Evolutionary conservation across 306 rosid species (phyloP).

Genomic region (Potentilla sterilis): DNA sequence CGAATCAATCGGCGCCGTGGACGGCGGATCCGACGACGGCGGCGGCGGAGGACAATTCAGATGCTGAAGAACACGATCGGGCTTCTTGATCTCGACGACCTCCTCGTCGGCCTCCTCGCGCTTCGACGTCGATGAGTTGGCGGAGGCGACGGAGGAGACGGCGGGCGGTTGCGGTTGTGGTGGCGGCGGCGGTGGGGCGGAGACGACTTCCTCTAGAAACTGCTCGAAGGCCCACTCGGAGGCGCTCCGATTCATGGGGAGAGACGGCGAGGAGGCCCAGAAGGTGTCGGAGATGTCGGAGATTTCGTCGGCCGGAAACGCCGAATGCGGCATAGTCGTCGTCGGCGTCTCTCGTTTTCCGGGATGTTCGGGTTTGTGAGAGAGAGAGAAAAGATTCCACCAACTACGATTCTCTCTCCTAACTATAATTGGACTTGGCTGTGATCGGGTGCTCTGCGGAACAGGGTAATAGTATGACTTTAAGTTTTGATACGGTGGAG

Average conservation of each 20-base stretch:
- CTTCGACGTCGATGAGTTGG: slow-evolving; percentile 49
- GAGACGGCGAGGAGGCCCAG: slow-evolving; percentile 28
- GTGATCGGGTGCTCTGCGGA: background rate
- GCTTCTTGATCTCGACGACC: slow-evolving; percentile 42
- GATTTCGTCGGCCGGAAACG: slow-evolving; percentile 33
- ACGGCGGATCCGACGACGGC: slow-evolving; percentile 28
- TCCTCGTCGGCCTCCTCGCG: slow-evolving; percentile 40
- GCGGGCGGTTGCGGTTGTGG: slow-evolving; percentile 14
- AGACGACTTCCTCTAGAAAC: slow-evolving; percentile 43
- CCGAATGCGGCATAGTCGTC: slow-evolving; percentile 24
- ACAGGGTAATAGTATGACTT: background rate
- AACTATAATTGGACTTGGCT: background rate
- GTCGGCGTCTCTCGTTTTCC: background rate
- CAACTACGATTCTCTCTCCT: background rate
- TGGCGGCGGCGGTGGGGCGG: slow-evolving; percentile 25
- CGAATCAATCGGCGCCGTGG: slow-evolving; percentile 19
- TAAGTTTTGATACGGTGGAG: background rate
- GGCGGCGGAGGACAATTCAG: slow-evolving; percentile 25
- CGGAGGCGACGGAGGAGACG: slow-evolving; percentile 22
- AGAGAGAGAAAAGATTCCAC: background rate
- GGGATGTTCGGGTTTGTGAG: background rate
- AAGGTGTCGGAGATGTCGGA: slow-evolving; percentile 27
- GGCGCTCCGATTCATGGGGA: slow-evolving; percentile 47
- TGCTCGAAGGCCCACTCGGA: slow-evolving; percentile 56
- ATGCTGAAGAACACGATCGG: slow-evolving; percentile 23